These are phyloP conservation scores for Aspergillus hancockii DNA, from an alignment of 495 filamentous ascomycete genomes.

Conservation along the genomic window DNA sequence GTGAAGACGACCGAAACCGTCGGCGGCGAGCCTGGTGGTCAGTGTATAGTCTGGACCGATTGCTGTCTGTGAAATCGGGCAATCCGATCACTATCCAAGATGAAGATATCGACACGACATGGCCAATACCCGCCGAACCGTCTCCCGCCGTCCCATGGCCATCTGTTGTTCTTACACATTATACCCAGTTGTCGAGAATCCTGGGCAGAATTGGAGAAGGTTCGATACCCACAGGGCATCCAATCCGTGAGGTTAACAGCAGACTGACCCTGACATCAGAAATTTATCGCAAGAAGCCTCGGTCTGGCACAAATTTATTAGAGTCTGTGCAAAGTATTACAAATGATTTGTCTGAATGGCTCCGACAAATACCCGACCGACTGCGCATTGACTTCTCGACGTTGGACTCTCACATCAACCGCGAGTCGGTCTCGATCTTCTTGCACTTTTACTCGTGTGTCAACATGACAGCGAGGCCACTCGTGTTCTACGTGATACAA, in stretches of 20 bases:
- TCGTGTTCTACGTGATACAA: constrained; percentile 52
- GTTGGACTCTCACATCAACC: constrained; percentile 36
- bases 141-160: constrained; percentile 39
- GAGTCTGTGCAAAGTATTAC: constrained; percentile 48
- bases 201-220: constrained; percentile 45
- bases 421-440: constrained; percentile 48
- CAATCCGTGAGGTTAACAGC: not conserved
- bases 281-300: constrained; percentile 48
- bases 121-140: constrained; percentile 34
- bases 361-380: constrained; percentile 39
- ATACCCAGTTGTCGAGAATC: constrained; percentile 47
- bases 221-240: constrained; percentile 3
- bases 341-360: constrained; percentile 43
- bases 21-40: constrained; percentile 55
- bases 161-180: constrained; percentile 47
- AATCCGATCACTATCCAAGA: constrained; percentile 53
- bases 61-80: constrained; percentile 50
- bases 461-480: constrained; percentile 51
- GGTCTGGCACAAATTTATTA: constrained; percentile 44
- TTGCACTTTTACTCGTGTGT: constrained; percentile 53
- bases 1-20: constrained; percentile 40
- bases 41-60: constrained; percentile 51
- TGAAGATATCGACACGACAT: constrained; percentile 47
- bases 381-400: constrained; percentile 45
- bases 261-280: constrained; percentile 18